Evolutionary conservation across 805 yeast species (phyloP).

Genomic region (Metschnikowia anglica): DNA sequence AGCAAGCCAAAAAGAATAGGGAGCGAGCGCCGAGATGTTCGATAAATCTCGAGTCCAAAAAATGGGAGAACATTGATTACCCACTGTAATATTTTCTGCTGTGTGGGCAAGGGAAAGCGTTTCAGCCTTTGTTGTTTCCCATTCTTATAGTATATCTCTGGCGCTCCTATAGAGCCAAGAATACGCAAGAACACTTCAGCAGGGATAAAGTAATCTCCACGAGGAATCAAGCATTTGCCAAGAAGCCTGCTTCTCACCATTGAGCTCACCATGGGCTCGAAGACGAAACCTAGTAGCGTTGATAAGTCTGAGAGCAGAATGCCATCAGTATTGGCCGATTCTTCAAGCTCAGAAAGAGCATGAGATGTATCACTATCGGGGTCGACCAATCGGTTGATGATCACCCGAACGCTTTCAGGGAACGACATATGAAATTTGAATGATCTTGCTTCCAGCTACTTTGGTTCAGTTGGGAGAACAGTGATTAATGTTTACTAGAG

Average conservation of each 20-base stretch:
- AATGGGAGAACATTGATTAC: constrained; percentile 15
- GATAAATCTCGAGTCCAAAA: constrained; percentile 11
- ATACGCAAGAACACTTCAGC: constrained; percentile 9
- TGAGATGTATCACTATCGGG: constrained; percentile 5
- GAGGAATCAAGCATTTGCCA: constrained; percentile 12
- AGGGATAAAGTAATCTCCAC: constrained; percentile 7
- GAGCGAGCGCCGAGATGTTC: constrained; percentile 8
- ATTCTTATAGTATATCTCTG: constrained; percentile 19
- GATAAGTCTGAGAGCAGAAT: constrained; percentile 7
- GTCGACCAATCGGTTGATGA: constrained; percentile 1
- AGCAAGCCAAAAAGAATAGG: constrained; percentile 20
- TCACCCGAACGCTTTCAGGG: background rate
- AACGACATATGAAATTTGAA: background rate
- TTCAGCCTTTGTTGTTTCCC: constrained; percentile 22
- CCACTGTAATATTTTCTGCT: constrained; percentile 19
- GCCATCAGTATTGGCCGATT: constrained; percentile 3
- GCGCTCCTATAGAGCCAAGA: constrained; percentile 18
- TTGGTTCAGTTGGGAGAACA: background rate
- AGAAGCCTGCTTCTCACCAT: constrained; percentile 8
- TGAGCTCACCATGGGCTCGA: constrained; percentile 9
- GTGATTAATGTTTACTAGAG: constrained; percentile 1
- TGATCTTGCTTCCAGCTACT: too few species aligned
- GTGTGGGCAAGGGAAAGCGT: constrained; percentile 16
- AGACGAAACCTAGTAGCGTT: constrained; percentile 10
- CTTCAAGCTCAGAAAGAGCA: constrained; percentile 3